Evolutionary conservation across 192 early-diverging fungal genomes (phyloP), one percentile per base, ranked within the genome.

Genomic region (Lunasporangiospora selenospora): DNA sequence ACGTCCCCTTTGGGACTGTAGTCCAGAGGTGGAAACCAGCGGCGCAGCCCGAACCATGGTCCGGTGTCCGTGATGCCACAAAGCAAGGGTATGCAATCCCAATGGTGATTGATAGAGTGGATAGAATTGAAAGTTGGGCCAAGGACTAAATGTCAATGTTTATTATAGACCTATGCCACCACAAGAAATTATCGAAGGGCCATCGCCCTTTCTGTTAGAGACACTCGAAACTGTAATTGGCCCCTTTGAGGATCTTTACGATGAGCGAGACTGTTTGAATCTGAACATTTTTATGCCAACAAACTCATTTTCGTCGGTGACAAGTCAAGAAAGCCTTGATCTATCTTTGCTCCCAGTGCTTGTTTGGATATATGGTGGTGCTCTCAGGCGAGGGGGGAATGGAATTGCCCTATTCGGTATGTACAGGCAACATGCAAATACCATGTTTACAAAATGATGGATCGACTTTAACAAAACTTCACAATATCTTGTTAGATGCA

Each of bases 321-420:
- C 53, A 65, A 13, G 21, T 50, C 16, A 18, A 44, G 10, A 49
- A 49, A 30, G 53, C 62, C 1, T 8, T 38, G 13, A 56, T n/a
- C n/a, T n/a, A n/a, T n/a, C 37, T 11, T 18, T 55, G 8, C 32
- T 65, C 34, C 62, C 62, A 7, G 53, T 56, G 24, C 55, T 65
- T 36, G 62, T 65, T 12, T 65, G 53, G 45, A 49, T 65, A 7
- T 53, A 65, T 27, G 62, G 62, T 16, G 62, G 62, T 8, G 53
- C 53, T 4, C 56, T 56, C 19, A n/a, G 30, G 19, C 38, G 27
- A 10, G 62, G 62, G 1, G 44, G 53, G 8, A 65, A 65, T 23
- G 44, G 53, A 16, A 42, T 48, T n/a, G 53, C 62, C 3, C 2
- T 29, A 10, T 49, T 40, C 29, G 62, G n/a, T n/a, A n/a, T n/a